phyloP scores from a whole-genome alignment of 2,329 filamentous ascomycete genomes.

The Raffaelea ambrosiae region DNA sequence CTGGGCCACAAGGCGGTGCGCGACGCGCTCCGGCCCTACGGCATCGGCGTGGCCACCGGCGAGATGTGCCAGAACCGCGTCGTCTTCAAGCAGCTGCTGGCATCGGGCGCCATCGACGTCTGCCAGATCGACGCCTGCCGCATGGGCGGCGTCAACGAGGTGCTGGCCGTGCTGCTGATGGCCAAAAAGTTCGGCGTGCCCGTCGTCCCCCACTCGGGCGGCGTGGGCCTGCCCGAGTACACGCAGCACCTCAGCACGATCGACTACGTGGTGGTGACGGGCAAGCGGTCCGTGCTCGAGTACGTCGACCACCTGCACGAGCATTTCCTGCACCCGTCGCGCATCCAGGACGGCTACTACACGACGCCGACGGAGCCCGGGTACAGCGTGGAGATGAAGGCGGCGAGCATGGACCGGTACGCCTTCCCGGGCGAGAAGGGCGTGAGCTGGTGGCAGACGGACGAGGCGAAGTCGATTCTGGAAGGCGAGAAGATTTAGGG shows the following conservation, averaged over 20 bases:
- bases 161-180: slow-evolving; percentile 80
- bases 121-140: slow-evolving; percentile 88
- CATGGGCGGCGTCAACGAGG: slow-evolving; percentile 84
- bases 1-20: slow-evolving; percentile 80
- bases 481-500: slow-evolving; percentile 48
- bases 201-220: slow-evolving; percentile 81
- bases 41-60: slow-evolving; percentile 80
- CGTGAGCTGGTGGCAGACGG: slow-evolving; percentile 78
- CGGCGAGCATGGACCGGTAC: slow-evolving; percentile 73
- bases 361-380: slow-evolving; percentile 75
- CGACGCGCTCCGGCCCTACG: slow-evolving; percentile 64
- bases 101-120: slow-evolving; percentile 72
- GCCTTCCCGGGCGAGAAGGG: slow-evolving; percentile 68
- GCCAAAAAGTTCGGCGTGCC: slow-evolving; percentile 72
- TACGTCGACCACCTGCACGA: slow-evolving; percentile 92
- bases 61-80: slow-evolving; percentile 96
- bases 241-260: slow-evolving; percentile 89
- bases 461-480: slow-evolving; percentile 68
- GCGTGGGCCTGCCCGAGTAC: slow-evolving; percentile 87
- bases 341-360: slow-evolving; percentile 80
- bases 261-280: slow-evolving; percentile 81
- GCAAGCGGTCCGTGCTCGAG: slow-evolving; percentile 74
- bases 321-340: slow-evolving; percentile 76
- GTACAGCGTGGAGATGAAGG: slow-evolving; percentile 92
- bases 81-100: slow-evolving; percentile 86